phyloP scores from a whole-genome alignment of 2,329 filamentous ascomycete species.

The Diaporthe sp. region DNA sequence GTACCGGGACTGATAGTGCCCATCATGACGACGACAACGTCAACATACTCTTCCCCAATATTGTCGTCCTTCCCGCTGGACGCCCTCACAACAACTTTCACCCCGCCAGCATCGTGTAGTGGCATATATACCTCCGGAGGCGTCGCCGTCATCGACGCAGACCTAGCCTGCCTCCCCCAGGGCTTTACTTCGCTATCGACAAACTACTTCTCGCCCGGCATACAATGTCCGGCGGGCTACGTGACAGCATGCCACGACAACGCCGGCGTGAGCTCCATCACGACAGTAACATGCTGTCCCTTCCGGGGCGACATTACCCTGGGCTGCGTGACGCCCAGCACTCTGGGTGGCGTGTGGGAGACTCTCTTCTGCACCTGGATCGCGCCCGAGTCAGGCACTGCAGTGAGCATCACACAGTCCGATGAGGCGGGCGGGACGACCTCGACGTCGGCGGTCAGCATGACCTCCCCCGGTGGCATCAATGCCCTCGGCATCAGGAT shows the following conservation, averaged over 20 bases:
- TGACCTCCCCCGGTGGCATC: conserved; percentile 47
- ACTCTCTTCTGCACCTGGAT: conserved; percentile 52
- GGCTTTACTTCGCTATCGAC: conserved; percentile 33
- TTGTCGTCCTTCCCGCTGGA: conserved; percentile 27
- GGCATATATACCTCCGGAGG: conserved; percentile 23
- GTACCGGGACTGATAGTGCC: neutral
- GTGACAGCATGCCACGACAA: conserved; percentile 50
- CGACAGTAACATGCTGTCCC: conserved; percentile 55
- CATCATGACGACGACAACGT: conserved; percentile 29
- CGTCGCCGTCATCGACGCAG: conserved; percentile 20
- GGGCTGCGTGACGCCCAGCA: conserved; percentile 48
- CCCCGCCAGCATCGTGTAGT: conserved; percentile 28
- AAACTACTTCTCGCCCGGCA: conserved; percentile 37
- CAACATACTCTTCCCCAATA: conserved; percentile 12
- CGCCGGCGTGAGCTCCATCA: conserved; percentile 45
- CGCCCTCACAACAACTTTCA: conserved; percentile 37
- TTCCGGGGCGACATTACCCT: conserved; percentile 46
- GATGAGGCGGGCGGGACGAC: conserved; percentile 42
- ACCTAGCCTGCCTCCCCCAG: conserved; percentile 34
- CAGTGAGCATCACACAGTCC: conserved; percentile 47
- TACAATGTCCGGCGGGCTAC: conserved; percentile 43
- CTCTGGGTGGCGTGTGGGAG: conserved; percentile 44
- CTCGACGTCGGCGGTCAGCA: conserved; percentile 42
- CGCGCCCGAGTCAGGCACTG: conserved; percentile 45
- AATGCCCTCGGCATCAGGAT: conserved; percentile 53